Evolutionary conservation across 192 early-diverging fungal genomes (phyloP), one percentile per base, ranked within the genome.

Genomic region (Dissophora globulifera): DNA sequence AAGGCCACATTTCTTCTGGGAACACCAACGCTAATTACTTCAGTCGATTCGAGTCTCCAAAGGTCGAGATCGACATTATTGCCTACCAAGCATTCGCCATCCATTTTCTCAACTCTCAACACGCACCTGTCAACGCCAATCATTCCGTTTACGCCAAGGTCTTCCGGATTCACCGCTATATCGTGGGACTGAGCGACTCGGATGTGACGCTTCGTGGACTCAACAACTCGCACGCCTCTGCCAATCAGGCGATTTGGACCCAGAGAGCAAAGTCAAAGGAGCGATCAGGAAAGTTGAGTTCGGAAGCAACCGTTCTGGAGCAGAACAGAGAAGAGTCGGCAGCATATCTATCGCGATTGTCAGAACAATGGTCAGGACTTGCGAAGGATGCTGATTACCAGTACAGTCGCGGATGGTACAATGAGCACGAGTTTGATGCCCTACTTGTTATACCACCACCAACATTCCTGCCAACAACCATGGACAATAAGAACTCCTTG

Each of bases 101-200:
- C 19, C 78, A 83, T 52, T 84, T 78, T 48, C 50, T 66, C 48
- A 88, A 55, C 33, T 46, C 81, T 64, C 62, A 83, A 54, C 71
- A 78, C 48, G 62, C 76, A 48, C 58, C 80, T 23, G 58, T 76
- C 62, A 78, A 82, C 49, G 46, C 76, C 53, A 63, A 74, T 60
- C 50, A 79, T 41, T 83, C 85, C n/a, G 70, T 83, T 0, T 88
- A 78, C 51, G 49, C 74, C n/a, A 88, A 88, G 43, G 83, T 86
- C 8, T 78, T 69, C 6, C 79, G 82, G 26, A 54, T 88, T 17
- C 67, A 82, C 23, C 78, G 78, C 10, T 81, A 85, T 20, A 78
- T 88, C 19, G 69, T 74, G 1, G 62, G 62, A 0, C 78, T 85
- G 10, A 72, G 69, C 25, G 82, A 86, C 22, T 78, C 82, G 7